Evolutionary conservation across 257 asterid genomes (phyloP).

Genomic region (Fraxinus americana): DNA sequence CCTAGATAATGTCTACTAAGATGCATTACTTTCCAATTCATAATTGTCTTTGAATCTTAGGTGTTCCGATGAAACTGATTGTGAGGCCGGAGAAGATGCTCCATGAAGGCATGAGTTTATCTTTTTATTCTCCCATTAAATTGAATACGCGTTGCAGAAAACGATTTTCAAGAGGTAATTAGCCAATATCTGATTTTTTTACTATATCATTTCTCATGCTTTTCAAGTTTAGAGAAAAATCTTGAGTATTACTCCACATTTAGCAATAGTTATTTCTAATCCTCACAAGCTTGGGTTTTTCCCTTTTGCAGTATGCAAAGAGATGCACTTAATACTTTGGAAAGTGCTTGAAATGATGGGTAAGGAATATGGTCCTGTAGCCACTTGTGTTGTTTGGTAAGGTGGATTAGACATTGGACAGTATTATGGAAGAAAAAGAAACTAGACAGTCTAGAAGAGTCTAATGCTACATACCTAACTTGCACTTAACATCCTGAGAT

Average conservation of each 20-base stretch:
- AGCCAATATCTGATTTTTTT: not conserved
- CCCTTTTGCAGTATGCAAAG: constrained; percentile 22
- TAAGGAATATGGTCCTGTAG: not conserved
- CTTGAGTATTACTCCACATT: not conserved
- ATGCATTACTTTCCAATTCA: not conserved
- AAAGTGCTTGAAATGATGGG: constrained; percentile 27
- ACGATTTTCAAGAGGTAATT: constrained; percentile 16
- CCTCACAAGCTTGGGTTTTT: not conserved
- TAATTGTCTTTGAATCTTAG: constrained; percentile 3
- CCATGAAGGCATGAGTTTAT: not conserved
- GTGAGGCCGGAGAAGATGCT: constrained; percentile 14
- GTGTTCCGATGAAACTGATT: constrained; percentile 29
- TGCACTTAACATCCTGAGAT: not conserved
- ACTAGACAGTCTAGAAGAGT: not conserved
- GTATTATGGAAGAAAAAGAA: not conserved
- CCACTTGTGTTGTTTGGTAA: not conserved
- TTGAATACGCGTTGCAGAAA: not conserved
- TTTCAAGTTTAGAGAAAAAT: not conserved
- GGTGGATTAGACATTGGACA: not conserved
- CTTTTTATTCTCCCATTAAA: constrained; percentile 5
- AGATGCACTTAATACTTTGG: constrained; percentile 24
- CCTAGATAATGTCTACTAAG: not conserved
- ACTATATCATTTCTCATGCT: not conserved
- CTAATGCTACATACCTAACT: not conserved
- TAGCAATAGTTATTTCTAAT: not conserved